A percentile compares a stretch with the other conserved stretches of the same genome.
These are phyloP conservation scores for Tolypocladium capitatum DNA, from an alignment of 2,329 filamentous ascomycete species.

Conservation along the genomic window DNA sequence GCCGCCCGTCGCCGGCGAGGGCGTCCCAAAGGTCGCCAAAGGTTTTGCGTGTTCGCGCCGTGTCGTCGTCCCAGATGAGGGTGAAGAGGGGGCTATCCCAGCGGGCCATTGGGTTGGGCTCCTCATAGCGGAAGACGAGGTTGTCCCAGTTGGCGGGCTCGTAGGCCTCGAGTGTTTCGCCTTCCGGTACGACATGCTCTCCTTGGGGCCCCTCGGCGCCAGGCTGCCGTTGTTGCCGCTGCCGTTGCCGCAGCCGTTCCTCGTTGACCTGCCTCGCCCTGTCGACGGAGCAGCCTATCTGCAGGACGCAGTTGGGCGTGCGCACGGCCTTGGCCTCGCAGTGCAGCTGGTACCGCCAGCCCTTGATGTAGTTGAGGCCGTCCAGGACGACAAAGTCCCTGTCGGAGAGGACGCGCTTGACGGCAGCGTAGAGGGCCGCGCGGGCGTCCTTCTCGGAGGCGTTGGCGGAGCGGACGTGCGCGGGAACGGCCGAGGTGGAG, in stretches of 20 bases:
- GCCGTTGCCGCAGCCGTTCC: conserved; percentile 29
- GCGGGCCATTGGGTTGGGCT: conserved; percentile 71
- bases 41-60: conserved; percentile 38
- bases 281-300: conserved; percentile 45
- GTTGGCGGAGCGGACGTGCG: conserved; percentile 56
- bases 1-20: conserved; percentile 48
- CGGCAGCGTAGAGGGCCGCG: conserved; percentile 61
- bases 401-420: conserved; percentile 60
- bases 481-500: conserved; percentile 34
- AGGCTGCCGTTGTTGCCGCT: background rate
- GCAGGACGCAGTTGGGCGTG: conserved; percentile 63
- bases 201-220: conserved; percentile 1
- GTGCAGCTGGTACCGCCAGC: conserved; percentile 74
- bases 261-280: conserved; percentile 46
- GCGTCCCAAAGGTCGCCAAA: conserved; percentile 64
- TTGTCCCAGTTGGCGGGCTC: conserved; percentile 57
- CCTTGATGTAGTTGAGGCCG: conserved; percentile 78
- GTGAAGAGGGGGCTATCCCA: conserved; percentile 80
- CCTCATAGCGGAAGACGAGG: conserved; percentile 70
- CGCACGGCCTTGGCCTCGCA: conserved; percentile 72
- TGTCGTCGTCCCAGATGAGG: conserved; percentile 61
- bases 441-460: conserved; percentile 71
- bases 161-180: conserved; percentile 29
- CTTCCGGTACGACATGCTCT: background rate
- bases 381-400: conserved; percentile 70